phyloP scores from a whole-genome alignment of 768 basidiomycete species.

The Collybia nuda region DNA sequence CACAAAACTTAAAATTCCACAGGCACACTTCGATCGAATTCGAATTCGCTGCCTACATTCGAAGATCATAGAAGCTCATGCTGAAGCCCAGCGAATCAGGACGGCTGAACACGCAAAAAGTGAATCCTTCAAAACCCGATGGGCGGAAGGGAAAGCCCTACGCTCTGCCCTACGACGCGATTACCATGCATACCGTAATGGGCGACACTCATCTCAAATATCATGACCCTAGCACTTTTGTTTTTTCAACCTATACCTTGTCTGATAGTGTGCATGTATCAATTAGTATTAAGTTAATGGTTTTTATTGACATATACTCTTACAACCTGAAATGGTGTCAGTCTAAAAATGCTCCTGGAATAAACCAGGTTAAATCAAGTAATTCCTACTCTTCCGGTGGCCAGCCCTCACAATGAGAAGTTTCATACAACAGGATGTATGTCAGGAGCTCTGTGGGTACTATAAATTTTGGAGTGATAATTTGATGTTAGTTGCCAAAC shows the following conservation, averaged over 20 bases:
- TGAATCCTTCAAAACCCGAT: slow-evolving; percentile 29
- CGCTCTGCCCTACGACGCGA: slow-evolving; percentile 30
- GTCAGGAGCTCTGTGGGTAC: too few species aligned
- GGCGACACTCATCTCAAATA: slow-evolving; percentile 9
- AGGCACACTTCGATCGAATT: slow-evolving; percentile 29
- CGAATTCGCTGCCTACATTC: slow-evolving; percentile 30
- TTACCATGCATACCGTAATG: slow-evolving; percentile 18
- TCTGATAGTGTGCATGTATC: slow-evolving; percentile 8
- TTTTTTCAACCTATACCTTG: background rate
- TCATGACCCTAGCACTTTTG: background rate
- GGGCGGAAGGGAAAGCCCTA: slow-evolving; percentile 32
- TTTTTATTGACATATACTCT: too few species aligned
- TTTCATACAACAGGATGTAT: too few species aligned
- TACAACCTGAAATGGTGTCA: too few species aligned
- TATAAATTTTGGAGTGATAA: too few species aligned
- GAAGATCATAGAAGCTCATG: slow-evolving; percentile 26
- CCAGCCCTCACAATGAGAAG: too few species aligned
- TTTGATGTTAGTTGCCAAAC: too few species aligned
- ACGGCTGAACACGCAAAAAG: slow-evolving; percentile 20
- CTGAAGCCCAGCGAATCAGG: slow-evolving; percentile 25
- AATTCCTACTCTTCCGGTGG: too few species aligned
- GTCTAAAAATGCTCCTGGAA: too few species aligned
- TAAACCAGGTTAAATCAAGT: too few species aligned
- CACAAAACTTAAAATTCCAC: background rate
- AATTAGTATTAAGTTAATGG: background rate